These are phyloP conservation scores for Colletotrichum somersetense DNA, from an alignment of 2,329 filamentous ascomycete species.

Conservation along the genomic window DNA sequence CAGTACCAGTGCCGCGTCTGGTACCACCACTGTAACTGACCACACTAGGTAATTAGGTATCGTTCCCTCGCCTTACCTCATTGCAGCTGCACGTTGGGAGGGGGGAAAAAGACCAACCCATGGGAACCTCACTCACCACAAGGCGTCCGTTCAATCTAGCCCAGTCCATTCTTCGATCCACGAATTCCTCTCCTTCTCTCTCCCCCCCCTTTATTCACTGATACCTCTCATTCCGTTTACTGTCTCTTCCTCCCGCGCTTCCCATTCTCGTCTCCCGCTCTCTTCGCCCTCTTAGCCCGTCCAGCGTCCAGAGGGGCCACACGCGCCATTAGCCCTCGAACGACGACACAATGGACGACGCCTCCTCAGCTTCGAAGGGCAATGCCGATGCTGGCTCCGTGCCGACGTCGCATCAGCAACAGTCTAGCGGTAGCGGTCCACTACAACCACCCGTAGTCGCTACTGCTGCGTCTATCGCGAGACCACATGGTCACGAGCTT, in stretches of 20 bases:
- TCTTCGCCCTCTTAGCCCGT: constrained; percentile 25
- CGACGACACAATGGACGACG: constrained; percentile 42
- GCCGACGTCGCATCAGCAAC: constrained; percentile 41
- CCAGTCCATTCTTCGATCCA: constrained; percentile 34
- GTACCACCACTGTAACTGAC: constrained; percentile 17
- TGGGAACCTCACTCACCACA: constrained; percentile 37
- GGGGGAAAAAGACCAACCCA: constrained; percentile 36
- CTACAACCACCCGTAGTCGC: constrained; percentile 43
- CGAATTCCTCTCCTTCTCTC: constrained; percentile 8
- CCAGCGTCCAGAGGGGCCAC: constrained; percentile 39
- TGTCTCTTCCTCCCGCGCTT: constrained; percentile 35
- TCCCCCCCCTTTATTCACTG: not conserved
- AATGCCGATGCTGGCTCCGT: constrained; percentile 39
- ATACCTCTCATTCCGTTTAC: not conserved
- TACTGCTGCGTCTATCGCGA: constrained; percentile 43
- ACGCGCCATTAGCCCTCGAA: constrained; percentile 40
- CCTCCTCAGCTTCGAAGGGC: constrained; percentile 40
- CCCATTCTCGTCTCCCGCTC: constrained; percentile 15
- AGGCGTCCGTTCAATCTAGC: constrained; percentile 32
- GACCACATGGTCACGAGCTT: constrained; percentile 59
- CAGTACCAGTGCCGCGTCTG: not conserved
- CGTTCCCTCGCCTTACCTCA: constrained; percentile 6
- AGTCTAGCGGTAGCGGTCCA: constrained; percentile 38
- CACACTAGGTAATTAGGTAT: not conserved
- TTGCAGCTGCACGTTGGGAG: constrained; percentile 30